These are phyloP conservation scores for Pinus taeda DNA, from an alignment of 75 land plant species.

Conservation along the genomic window DNA sequence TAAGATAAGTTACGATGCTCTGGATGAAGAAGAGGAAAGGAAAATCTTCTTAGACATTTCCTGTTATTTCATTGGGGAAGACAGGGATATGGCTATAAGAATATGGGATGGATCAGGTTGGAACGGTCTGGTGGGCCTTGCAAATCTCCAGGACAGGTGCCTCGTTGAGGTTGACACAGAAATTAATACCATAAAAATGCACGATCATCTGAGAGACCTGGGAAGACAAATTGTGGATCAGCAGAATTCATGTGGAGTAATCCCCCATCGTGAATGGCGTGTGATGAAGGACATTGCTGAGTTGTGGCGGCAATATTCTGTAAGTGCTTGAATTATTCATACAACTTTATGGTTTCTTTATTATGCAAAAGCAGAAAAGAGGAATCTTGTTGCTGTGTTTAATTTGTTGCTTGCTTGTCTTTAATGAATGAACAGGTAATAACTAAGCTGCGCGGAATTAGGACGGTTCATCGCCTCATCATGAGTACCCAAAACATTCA, in stretches of 20 bases:
- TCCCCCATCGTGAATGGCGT: neutral
- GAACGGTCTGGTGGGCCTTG: neutral
- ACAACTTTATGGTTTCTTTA: no score
- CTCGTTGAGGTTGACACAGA: neutral
- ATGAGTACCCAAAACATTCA: no score
- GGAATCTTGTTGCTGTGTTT: no score
- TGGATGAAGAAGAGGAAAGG: neutral
- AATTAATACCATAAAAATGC: neutral
- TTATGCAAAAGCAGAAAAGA: no score
- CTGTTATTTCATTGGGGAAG: constrained; percentile 1
- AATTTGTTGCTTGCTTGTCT: no score
- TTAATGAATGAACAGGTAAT: no score
- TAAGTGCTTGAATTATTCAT: no score
- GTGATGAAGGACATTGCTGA: neutral
- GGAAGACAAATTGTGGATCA: neutral
- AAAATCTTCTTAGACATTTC: constrained; percentile 2
- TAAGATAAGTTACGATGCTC: neutral
- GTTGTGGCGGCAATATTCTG: neutral
- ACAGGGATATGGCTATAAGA: neutral
- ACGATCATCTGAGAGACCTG: neutral
- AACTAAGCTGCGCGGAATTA: no score
- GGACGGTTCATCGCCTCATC: no score
- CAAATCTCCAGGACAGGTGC: neutral
- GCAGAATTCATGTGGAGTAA: neutral
- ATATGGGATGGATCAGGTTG: constrained; percentile 3